Percentiles rank a stretch among this genome's conserved stretches.
Evolutionary conservation across 2,329 filamentous ascomycete species (phyloP).

Genomic region (Malbranchea cinnamomea): DNA sequence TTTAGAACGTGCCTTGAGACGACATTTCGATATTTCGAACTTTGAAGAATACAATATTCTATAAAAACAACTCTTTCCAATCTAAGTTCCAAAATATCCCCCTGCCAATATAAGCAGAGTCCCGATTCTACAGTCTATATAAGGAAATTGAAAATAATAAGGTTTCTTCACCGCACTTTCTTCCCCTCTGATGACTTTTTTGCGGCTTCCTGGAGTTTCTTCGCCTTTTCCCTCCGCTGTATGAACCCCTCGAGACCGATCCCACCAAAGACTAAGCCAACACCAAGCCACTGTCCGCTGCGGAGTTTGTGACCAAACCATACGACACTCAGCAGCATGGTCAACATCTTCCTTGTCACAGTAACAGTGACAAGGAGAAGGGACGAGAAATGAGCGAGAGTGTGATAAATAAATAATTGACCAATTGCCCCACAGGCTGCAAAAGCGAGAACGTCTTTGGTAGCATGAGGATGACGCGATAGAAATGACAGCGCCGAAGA

Average conservation of each 20-base stretch:
- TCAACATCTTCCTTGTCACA: slow-evolving; percentile 97
- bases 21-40: too few relatives aligned
- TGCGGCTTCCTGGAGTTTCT: slow-evolving; percentile 53
- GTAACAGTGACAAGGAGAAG: slow-evolving; percentile 90
- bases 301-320: slow-evolving; percentile 83
- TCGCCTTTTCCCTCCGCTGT: slow-evolving; percentile 65
- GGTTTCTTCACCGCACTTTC: too few relatives aligned
- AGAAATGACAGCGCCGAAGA: slow-evolving; percentile 68
- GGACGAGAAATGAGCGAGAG: slow-evolving; percentile 79
- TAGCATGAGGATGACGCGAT: slow-evolving; percentile 61
- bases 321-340: slow-evolving; percentile 91
- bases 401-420: slow-evolving; percentile 97
- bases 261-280: slow-evolving; percentile 84
- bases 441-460: slow-evolving; percentile 80
- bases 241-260: slow-evolving; percentile 83
- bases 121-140: not conserved
- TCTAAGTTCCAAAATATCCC: too few relatives aligned
- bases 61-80: too few relatives aligned
- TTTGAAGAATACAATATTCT: too few relatives aligned
- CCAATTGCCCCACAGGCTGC: slow-evolving; percentile 80
- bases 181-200: slow-evolving; percentile 10
- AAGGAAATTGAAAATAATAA: too few relatives aligned
- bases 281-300: slow-evolving; percentile 85
- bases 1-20: too few relatives aligned
- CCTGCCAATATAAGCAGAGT: too few relatives aligned